Conservation (phyloP, 441 rosid species). For the Jatropha podagrica region DNA sequence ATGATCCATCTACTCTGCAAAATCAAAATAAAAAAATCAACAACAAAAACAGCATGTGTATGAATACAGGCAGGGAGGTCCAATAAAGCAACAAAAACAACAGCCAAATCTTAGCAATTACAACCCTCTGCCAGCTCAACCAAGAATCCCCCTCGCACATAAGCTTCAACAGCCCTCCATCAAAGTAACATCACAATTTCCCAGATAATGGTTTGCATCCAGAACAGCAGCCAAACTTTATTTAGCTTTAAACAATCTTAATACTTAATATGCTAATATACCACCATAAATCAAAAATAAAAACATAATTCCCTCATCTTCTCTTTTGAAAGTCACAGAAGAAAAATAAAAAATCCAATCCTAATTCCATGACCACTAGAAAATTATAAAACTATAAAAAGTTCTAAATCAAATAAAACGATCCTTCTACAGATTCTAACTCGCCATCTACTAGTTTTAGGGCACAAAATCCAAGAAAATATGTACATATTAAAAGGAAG, state of each 20-base stretch:
- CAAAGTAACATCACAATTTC: too few relatives aligned
- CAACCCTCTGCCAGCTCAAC: too few relatives aligned
- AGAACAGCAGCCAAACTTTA: too few relatives aligned
- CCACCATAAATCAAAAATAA: too few relatives aligned
- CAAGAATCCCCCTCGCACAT: too few relatives aligned
- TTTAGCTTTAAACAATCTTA: too few relatives aligned
- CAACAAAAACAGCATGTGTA: background rate
- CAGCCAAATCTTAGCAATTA: background rate
- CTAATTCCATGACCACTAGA: background rate
- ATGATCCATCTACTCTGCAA: conserved; percentile 83
- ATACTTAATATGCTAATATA: too few relatives aligned
- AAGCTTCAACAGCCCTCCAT: too few relatives aligned
- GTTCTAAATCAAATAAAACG: too few relatives aligned
- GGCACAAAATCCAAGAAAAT: background rate
- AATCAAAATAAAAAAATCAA: conserved; percentile 13
- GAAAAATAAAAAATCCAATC: background rate
- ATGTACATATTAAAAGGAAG: background rate
- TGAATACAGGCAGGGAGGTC: background rate
- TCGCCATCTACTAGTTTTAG: background rate
- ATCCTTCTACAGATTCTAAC: background rate
- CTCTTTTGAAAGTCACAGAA: background rate
- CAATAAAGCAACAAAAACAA: too few relatives aligned
- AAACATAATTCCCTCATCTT: too few relatives aligned
- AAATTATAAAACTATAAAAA: background rate
- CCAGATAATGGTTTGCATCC: too few relatives aligned